These are phyloP conservation scores for Trichosporon asahii DNA, from an alignment of 1,284 basidiomycete genomes.

Conservation along the genomic window DNA sequence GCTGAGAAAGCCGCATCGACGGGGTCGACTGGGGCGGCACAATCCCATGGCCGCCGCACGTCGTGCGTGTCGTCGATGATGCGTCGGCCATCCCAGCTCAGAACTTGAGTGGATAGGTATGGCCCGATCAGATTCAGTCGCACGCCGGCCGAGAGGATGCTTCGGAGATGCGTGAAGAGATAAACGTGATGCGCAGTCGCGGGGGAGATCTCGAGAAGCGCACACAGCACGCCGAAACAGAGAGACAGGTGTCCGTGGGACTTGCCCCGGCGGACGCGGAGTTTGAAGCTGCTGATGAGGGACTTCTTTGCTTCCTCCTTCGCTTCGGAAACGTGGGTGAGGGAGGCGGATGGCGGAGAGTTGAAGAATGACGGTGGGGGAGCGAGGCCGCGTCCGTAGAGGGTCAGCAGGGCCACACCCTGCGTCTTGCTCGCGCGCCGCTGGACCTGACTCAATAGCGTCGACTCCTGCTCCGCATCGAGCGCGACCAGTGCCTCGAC, in stretches of 20 bases:
- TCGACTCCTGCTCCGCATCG: constrained; percentile 76
- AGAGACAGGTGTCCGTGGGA: constrained; percentile 78
- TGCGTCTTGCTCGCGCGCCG: constrained; percentile 84
- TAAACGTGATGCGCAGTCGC: constrained; percentile 77
- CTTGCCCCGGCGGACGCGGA: constrained; percentile 60
- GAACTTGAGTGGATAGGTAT: constrained; percentile 83
- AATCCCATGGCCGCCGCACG: background rate
- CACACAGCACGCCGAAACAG: constrained; percentile 83
- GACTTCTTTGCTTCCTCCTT: constrained; percentile 20
- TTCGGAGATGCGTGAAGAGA: constrained; percentile 86
- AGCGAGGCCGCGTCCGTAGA: constrained; percentile 79
- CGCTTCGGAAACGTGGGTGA: constrained; percentile 18
- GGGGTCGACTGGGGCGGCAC: background rate
- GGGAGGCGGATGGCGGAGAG: background rate
- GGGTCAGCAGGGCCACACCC: constrained; percentile 84
- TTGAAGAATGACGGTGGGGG: constrained; percentile 50
- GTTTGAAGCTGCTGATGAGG: constrained; percentile 67
- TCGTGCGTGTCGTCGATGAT: constrained; percentile 58
- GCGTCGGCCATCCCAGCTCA: constrained; percentile 67
- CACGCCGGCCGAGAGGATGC: constrained; percentile 83
- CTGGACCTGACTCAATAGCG: constrained; percentile 84
- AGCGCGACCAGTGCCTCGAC: constrained; percentile 58
- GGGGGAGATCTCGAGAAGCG: constrained; percentile 63
- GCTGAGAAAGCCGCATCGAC: background rate
- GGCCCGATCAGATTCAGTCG: constrained; percentile 89